A percentile compares a stretch with the other conserved stretches of the same genome.
Conservation (phyloP, 805 yeast species). For the Candida silvicultrix region DNA sequence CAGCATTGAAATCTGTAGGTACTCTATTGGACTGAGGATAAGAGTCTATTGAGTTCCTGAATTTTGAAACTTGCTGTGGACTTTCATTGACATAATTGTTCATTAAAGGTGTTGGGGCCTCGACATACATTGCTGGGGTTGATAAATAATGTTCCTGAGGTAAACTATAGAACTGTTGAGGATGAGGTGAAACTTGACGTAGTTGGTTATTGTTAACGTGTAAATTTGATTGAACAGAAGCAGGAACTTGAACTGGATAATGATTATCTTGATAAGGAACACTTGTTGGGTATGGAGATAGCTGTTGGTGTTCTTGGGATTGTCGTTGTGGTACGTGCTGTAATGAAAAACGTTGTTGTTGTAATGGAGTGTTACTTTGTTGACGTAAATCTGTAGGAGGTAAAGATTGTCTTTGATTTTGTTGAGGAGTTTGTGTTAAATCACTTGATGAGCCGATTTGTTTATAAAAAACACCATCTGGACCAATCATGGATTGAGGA, state of each 20-base stretch:
- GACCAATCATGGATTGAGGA: conserved; percentile 12
- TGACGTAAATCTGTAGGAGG: conserved; percentile 3
- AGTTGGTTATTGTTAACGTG: not conserved
- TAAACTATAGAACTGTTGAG: not conserved
- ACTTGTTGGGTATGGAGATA: conserved; percentile 8
- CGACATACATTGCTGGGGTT: conserved; percentile 10
- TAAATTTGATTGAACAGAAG: not conserved
- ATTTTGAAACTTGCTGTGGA: conserved; percentile 1
- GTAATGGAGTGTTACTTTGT: conserved; percentile 2
- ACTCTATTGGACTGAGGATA: not conserved
- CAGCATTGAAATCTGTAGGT: conserved; percentile 6
- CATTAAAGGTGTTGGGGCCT: conserved; percentile 9
- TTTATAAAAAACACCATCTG: conserved; percentile 18
- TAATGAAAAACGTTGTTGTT: conserved; percentile 6
- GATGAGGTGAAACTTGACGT: conserved; percentile 2
- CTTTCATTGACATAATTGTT: not conserved
- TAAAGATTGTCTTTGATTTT: conserved; percentile 12
- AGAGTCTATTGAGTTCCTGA: conserved; percentile 7
- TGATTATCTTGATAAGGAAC: conserved; percentile 6
- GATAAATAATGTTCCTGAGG: conserved; percentile 1
- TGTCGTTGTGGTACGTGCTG: conserved; percentile 6
- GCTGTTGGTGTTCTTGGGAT: not conserved
- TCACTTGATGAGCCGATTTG: conserved; percentile 6
- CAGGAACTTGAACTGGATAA: not conserved
- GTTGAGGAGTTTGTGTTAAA: conserved; percentile 11